Base-by-base conservation (phyloP, 2,329 filamentous ascomycete species). In the Fusarium decemcellulare region DNA sequence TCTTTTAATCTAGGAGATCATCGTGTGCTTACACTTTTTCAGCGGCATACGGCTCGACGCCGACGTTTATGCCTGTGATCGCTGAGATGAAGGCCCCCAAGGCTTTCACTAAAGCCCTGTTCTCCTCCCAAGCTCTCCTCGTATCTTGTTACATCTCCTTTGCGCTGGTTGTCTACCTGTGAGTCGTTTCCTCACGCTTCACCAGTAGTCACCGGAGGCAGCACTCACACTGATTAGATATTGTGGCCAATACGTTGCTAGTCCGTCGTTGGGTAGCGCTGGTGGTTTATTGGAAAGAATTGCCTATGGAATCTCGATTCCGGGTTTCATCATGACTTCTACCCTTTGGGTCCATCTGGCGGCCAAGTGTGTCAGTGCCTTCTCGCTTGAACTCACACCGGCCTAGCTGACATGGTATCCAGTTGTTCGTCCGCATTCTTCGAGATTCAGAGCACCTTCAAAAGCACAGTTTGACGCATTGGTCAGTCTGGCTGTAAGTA, bases 211-310 rank as follows among this genome's bases (percentile, higher is more conserved):
- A 23, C 2, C 2, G 27, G 11, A 23, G 23, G 23, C 23, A 23
- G 23, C 23, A 23, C n/a, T 36, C 4, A 59, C 27, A 16, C 23
- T 60, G 16, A 47, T 23, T 71, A 79, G 79, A 55, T 84, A 76
- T 64, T 83, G 80, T 59, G 82, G 83, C 0, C 79, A 79, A 1
- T 83, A 79, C 57, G 80, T 85, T 5, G 78, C 82, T 0, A 83
- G 80, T 0, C 83, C 82, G 0, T 81, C 82, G 2, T 76, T 85
- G 7, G 83, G 81, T 2, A 74, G 72, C 40, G 72, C 72, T 10
- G 68, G 72, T 27, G 68, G 70, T 23, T 59, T 56, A 1, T 16
- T 74, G 4, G 62, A 70, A 60, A 74, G 73, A 50, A 64, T 72
- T 42, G 70, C 72, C 44, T 72, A 72, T 18, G 70, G 70, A 6